Evolutionary conservation across 257 asterid species (phyloP).

Genomic region (Fraxinus americana): DNA sequence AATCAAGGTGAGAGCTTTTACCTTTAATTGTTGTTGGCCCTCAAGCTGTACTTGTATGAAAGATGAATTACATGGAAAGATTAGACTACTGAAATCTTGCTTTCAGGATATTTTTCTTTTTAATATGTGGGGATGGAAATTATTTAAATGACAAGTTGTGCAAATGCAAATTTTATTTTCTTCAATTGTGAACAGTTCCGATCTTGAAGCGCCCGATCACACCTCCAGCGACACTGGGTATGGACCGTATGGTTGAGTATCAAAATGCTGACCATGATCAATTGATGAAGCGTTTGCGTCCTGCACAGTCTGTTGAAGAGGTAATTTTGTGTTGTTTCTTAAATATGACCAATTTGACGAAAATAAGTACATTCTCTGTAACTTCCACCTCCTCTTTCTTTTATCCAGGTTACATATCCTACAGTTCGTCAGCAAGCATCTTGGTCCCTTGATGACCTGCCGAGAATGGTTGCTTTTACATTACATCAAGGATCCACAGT

Average conservation of each 20-base stretch:
- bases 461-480: slow-evolving; percentile 86
- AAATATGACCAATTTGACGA: neutral
- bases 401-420: slow-evolving; percentile 84
- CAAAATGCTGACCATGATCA: slow-evolving; percentile 90
- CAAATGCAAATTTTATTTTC: slow-evolving; percentile 18
- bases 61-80: slow-evolving; percentile 6
- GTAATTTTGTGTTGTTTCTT: slow-evolving; percentile 39
- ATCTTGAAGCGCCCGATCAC: slow-evolving; percentile 92
- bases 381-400: slow-evolving; percentile 20
- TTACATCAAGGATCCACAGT: slow-evolving; percentile 88
- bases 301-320: slow-evolving; percentile 96
- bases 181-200: slow-evolving; percentile 52
- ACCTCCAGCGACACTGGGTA: slow-evolving; percentile 91
- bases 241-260: slow-evolving; percentile 61
- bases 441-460: slow-evolving; percentile 88
- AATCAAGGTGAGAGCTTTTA: slow-evolving; percentile 66
- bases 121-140: neutral
- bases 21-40: neutral
- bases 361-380: slow-evolving; percentile 10
- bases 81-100: neutral
- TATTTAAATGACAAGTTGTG: neutral
- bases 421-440: slow-evolving; percentile 81
- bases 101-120: neutral
- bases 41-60: slow-evolving; percentile 20
- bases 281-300: slow-evolving; percentile 87